Evolutionary conservation across 2,329 filamentous ascomycete species (phyloP).

Genomic region (Verticillium isaacii): DNA sequence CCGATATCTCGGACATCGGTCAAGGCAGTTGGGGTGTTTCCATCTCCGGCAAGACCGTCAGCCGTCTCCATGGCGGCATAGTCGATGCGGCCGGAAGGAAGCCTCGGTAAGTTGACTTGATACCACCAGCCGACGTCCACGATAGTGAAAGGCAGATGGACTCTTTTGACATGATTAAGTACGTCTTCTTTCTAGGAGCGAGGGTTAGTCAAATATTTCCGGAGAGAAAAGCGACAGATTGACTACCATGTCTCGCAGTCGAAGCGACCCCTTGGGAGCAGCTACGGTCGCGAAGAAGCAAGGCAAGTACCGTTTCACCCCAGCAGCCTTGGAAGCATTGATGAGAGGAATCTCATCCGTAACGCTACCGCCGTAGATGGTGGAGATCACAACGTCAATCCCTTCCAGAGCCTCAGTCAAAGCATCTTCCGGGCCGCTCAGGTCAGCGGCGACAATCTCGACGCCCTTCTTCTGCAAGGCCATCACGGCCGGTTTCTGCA

Average conservation of each 20-base stretch:
- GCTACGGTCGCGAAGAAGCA: conserved; percentile 37
- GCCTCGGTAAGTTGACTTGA: conserved; percentile 30
- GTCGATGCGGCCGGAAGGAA: conserved; percentile 29
- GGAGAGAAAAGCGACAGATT: neutral
- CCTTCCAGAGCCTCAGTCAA: conserved; percentile 24
- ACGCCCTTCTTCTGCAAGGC: conserved; percentile 36
- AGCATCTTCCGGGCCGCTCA: conserved; percentile 13
- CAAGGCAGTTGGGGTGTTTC: conserved; percentile 34
- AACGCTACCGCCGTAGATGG: conserved; percentile 27
- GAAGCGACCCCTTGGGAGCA: conserved; percentile 22
- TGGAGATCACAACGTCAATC: conserved; percentile 40
- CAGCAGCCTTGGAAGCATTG: conserved; percentile 40
- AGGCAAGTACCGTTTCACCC: conserved; percentile 47
- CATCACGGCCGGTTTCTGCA: conserved; percentile 37
- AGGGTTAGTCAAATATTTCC: neutral
- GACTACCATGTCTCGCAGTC: conserved; percentile 14
- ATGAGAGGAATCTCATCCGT: conserved; percentile 38
- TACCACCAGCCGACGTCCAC: conserved; percentile 57
- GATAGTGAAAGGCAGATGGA: conserved; percentile 47
- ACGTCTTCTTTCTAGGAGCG: conserved; percentile 37
- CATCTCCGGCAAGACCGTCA: conserved; percentile 36
- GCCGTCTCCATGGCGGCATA: conserved; percentile 30
- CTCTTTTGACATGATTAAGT: conserved; percentile 39
- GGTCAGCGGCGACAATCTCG: conserved; percentile 35
- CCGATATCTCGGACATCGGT: conserved; percentile 48